Base-by-base conservation (phyloP, 2,329 filamentous ascomycete species). In the Coleophoma eucalyptorum region DNA sequence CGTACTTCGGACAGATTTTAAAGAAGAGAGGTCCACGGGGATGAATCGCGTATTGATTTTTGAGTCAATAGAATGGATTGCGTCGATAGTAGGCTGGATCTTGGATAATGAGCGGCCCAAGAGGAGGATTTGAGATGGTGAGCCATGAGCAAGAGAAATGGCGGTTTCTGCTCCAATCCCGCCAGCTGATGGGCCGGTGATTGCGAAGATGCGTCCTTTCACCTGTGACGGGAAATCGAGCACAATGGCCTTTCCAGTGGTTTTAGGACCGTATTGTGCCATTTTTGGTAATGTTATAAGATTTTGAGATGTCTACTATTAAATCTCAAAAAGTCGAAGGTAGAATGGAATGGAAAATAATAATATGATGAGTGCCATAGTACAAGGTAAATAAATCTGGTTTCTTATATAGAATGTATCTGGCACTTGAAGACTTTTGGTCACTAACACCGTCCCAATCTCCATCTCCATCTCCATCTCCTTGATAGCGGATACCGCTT, bases 1-100 rank as follows among this genome's bases (percentile, higher is more conserved):
- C 0, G 71, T 69, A 3, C 57, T 50, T 16, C 72, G 67, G 3
- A 76, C 65, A 1, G 64, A 62, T 4, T 65, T 62, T 13, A 71
- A 54, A 16, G 70, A 73, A 18, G 60, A 61, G 12, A 75, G 66
- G 26, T 72, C 69, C 21, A 51, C 21, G 15, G 41, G 21, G 41
- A 43, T 26, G 41, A 43, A 43, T 12, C 12, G 18, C 11, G 41
- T 43, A 3, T n/a, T 26, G 8, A 53, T 56, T 20, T 52, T 42
- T 4, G 57, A 44, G 32, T 52, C 35, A n/a, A 56, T 50, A 7
- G 43, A 20, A 7, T 43, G 10, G 31, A 62, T 59, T 19, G 19
- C 21, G 26, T 56, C 47, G 35, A 60, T 55, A 16, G 50, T 42
- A 11, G 59, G 58, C 40, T 56, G 50, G 43, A 62, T 53, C 32